Evolutionary conservation across 2,329 filamentous ascomycete species (phyloP), one percentile per base, ranked within the genome.

Genomic region (Fusarium praegraminearum): DNA sequence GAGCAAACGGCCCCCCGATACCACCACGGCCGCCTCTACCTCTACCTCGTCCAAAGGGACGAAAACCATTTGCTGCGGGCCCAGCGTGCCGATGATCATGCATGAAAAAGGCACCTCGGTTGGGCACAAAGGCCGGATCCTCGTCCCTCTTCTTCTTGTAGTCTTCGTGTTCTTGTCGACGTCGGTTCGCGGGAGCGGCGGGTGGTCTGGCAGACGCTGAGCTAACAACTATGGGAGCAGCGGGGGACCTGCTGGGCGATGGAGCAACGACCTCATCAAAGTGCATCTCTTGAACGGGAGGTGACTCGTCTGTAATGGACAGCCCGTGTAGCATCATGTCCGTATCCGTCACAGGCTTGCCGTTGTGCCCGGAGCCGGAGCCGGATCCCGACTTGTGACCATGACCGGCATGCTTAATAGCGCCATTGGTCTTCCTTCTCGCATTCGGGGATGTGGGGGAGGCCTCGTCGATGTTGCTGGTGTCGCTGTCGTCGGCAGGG

Each of bases 61-160:
- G 86, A 80, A 95, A 93, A 55, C 91, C 91, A 80, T 94, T 95
- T 55, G 90, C 87, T 70, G 90, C 89, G 45, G 90, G 87, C n/a
- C 91, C 91, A 58, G 91, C 88, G 73, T 93, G 90, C 67, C 93
- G 89, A 76, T 96, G 93, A 78, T 98, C 96, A 80, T 98, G 95
- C 89, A 98, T 94, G 83, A 98, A 98, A 84, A 98, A 98, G 67
- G 93, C 91, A 62, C 96, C 96, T 71, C 95, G 87, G 76, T 97
- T 98, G 56, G 96, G 95, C 57, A 98, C 95, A 81, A 97, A 97
- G 13, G 94, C 90, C 36, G 95, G 95, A 78, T 97, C 93, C 73
- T 93, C 90, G 77, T 97, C 93, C 73, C 93, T 88, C 79, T 93
- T 93, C 81, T 91, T 93, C 81, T 91, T 90, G 82, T 97, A 97